Base-by-base conservation (phyloP, 164 flowering plant species). In the Hamamelis virginiana region DNA sequence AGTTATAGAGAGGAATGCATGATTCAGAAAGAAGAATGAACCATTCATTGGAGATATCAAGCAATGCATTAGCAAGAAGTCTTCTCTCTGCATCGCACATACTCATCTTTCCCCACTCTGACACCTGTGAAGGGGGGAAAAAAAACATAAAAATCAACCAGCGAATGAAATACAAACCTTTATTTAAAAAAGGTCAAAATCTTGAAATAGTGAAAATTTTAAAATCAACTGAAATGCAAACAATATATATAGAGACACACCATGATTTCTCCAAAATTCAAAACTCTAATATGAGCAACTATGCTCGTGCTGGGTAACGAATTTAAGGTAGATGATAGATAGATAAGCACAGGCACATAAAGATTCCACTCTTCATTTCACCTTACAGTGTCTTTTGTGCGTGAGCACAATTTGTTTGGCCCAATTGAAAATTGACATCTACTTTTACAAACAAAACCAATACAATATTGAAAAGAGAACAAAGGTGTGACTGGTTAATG, bases 71-170 rank as follows among this genome's bases (percentile, higher is more conserved):
- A 15, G 84, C 84, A 13, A 83, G 59, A 13, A 83, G 84, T 55
- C 86, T 75, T 69, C 76, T 75, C 70, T 83, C 86, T 10, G 84
- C 84, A 71, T 83, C 86, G 43, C 82, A 76, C 79, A 83, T 77
- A 41, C 81, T 83, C 82, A 79, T 76, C 70, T 66, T 76, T 21
- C 86, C 86, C 86, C 86, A 83, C 64, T 80, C 82, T 14, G 82
- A 18, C 4, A 75, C 62, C 86, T 81, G 71, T 64, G 66, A 8
- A 8, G 26, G 13, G 46, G n/a, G n/a, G n/a, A n/a, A n/a, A 26
- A 45, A n/a, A 14, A 26, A 4, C n/a, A 38, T 8, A 43, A 14
- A 13, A 12, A 47, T 64, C 47, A 58, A 27, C 22, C 25, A 27
- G 16, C 16, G 9, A 3, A 6, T 33, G 26, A 15, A 26, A 59